Base-by-base conservation (phyloP, 2,329 filamentous ascomycete genomes). In the Nemania sp. region DNA sequence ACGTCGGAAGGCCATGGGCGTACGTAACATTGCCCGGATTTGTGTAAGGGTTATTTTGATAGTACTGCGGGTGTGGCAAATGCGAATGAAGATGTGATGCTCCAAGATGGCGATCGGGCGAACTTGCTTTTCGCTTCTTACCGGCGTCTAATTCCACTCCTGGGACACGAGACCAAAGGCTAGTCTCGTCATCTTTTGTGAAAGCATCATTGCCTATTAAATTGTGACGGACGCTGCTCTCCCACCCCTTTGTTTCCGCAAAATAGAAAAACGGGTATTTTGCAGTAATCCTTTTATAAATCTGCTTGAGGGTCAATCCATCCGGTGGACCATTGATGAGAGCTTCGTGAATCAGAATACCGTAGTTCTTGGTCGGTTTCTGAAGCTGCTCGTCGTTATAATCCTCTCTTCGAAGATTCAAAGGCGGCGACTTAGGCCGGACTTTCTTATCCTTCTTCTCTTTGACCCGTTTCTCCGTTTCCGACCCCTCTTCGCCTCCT, bases 211-310 rank as follows among this genome's bases (percentile, higher is more conserved):
- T 84, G 2, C 81, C 81, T 60, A 84, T 83, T 23, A 85, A 74
- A 52, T 84, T 85, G 62, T 85, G 82, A 1, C 82, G 79, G n/a
- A 85, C 82, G 61, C 81, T 84, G 60, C 81, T 84, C 66, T 85
- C 81, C 82, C 82, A 85, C n/a, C 82, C 82, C 64, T 83, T 85
- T 5, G 82, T 84, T 64, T 82, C 81, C 15, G 81, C 80, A 49
- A 74, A 75, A 62, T 84, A 84, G 60, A 79, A 80, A 59, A 81
- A 85, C 74, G 81, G 81, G 60, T 84, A 84, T 60, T 75, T 75
- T 54, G 75, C 73, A 60, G 79, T 80, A 48, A 85, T 85, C 43
- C 81, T 75, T 68, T 84, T 84, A 70, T 85, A 85, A 49, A 84
- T 83, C 68, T 84, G 81, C 67, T 84, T 83, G 40, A 85, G 73